Conservation (phyloP, 1,284 basidiomycete species). For the Filobasidium uniguttulatum region DNA sequence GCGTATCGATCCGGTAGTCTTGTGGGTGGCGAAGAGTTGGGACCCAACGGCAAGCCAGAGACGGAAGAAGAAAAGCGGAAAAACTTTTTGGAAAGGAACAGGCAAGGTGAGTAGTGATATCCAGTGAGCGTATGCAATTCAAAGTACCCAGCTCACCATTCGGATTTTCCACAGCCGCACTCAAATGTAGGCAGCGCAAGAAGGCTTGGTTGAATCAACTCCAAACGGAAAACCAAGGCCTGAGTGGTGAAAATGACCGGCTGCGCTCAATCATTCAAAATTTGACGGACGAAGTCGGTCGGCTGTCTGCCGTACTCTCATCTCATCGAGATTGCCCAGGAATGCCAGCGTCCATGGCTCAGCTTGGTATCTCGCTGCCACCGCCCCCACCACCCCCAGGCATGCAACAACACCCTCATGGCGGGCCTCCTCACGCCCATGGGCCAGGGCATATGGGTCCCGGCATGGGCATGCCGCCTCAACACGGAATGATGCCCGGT, state of each 20-base stretch:
- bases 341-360: slow-evolving; percentile 17
- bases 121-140: background rate
- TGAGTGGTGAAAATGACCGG: slow-evolving; percentile 86
- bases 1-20: slow-evolving; percentile 3
- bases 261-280: slow-evolving; percentile 45
- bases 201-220: slow-evolving; percentile 92
- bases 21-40: slow-evolving; percentile 23
- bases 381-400: slow-evolving; percentile 37
- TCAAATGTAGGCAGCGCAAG: slow-evolving; percentile 97
- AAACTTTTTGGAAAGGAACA: slow-evolving; percentile 86
- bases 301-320: slow-evolving; percentile 39
- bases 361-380: slow-evolving; percentile 44
- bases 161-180: slow-evolving; percentile 51
- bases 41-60: slow-evolving; percentile 48
- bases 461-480: too few relatives aligned
- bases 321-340: slow-evolving; percentile 35
- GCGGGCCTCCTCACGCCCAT: background rate
- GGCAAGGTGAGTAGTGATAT: slow-evolving; percentile 54
- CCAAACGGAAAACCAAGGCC: slow-evolving; percentile 82
- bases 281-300: slow-evolving; percentile 46
- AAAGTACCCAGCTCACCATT: background rate
- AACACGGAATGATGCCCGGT: too few relatives aligned
- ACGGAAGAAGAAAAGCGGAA: slow-evolving; percentile 90
- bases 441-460: too few relatives aligned
- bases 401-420: background rate